Percentiles rank a stretch among this genome's conserved stretches.
Conservation (phyloP, 306 rosid species). For the Mucuna pruriens region DNA sequence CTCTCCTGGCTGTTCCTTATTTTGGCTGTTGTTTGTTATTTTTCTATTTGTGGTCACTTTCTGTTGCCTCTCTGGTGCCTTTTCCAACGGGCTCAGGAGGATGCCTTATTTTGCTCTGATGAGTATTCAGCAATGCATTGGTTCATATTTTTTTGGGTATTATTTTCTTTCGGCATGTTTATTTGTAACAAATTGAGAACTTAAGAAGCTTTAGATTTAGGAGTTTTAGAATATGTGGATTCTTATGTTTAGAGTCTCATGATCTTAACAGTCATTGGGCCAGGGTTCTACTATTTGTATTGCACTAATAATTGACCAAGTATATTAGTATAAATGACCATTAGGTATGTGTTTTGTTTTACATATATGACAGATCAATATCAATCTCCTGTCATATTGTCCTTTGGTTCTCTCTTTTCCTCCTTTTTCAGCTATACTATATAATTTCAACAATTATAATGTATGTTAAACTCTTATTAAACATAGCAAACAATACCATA, state of each 20-base stretch:
- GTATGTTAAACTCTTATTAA: not conserved
- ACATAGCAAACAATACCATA: not conserved
- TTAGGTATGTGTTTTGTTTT: not conserved
- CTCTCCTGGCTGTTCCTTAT: no score
- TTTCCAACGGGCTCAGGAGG: no score
- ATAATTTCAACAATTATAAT: slow-evolving; percentile 8
- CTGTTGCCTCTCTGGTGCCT: no score
- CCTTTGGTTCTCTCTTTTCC: not conserved
- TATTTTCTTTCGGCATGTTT: not conserved
- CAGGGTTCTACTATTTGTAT: not conserved
- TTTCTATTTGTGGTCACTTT: no score
- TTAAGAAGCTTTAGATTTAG: not conserved
- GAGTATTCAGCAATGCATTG: not conserved
- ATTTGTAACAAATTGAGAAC: not conserved
- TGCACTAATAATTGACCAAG: not conserved
- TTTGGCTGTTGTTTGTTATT: no score
- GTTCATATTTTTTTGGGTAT: not conserved
- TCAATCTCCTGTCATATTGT: not conserved
- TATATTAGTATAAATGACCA: not conserved
- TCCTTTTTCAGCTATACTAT: not conserved
- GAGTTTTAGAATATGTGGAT: not conserved
- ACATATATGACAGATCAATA: not conserved
- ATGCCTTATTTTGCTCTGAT: not conserved
- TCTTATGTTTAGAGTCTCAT: not conserved
- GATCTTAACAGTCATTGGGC: not conserved